Evolutionary conservation across 2,329 filamentous ascomycete genomes (phyloP), one percentile per base, ranked within the genome.

Genomic region (Fusarium sp.): DNA sequence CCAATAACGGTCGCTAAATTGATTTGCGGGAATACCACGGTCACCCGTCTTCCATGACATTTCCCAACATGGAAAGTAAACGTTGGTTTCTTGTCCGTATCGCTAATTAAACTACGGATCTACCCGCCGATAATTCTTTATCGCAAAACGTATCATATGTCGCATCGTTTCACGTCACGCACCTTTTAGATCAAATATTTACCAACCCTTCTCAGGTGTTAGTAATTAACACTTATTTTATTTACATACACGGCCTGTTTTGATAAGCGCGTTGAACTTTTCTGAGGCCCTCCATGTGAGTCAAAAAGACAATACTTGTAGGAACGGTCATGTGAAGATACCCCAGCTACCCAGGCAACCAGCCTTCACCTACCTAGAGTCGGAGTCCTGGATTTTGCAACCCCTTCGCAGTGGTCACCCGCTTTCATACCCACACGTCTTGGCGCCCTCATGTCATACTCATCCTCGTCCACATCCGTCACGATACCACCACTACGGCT

Each of bases 61-160:
- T 68, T 68, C 65, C 65, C 26, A 57, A 62, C 55, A 40, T 40
- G 61, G 65, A 55, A 68, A 67, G 60, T 69, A 66, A 62, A 68
- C 54, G 46, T 40, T 60, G 40, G 45, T 40, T 47, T 47, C 55
- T n/a, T 24, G 6, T 24, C 24, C 24, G 24, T 37, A 39, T 65
- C 51, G 56, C 47, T 60, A 64, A 53, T 59, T 65, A 62, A 68
- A 53, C 44, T 55, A 37, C 67, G 67, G 67, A 70, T 70, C 67
- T 70, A 70, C 55, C 67, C 67, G 67, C 55, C 60, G 50, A 58
- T 45, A n/a, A 55, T 40, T 48, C 20, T 40, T 52, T 56, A 55
- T 55, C 39, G 28, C 24, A 33, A 15, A 33, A 37, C 17, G 30
- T 62, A 62, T 62, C 49, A 51, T 24, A 55, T 55, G 17, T 19